Conservation (phyloP, 192 early-diverging fungal genomes). For the Borealophlyctis nickersoniae region DNA sequence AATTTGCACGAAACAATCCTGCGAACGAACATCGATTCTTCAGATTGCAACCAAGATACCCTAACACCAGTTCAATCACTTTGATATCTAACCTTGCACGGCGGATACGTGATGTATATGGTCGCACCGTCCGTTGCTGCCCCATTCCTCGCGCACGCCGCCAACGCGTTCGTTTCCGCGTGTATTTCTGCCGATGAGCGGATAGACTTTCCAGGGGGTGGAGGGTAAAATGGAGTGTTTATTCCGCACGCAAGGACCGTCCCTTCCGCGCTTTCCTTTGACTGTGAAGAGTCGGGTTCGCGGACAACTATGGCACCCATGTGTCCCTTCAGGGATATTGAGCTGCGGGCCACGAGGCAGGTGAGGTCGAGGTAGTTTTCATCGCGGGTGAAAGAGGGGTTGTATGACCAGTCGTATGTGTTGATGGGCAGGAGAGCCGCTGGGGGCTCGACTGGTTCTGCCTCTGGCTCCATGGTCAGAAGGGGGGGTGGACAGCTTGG, state of each 20-base stretch:
- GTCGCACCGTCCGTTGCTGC: constrained; percentile 7
- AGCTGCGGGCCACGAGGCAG: constrained; percentile 17
- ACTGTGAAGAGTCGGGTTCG: constrained; percentile 5
- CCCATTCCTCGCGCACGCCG: constrained; percentile 7
- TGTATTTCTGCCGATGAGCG: constrained; percentile 19
- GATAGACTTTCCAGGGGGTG: constrained; percentile 6
- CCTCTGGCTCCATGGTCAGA: not conserved
- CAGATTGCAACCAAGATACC: too few relatives aligned
- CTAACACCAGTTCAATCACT: too few relatives aligned
- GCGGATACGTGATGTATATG: constrained; percentile 24
- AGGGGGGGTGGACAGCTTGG: not conserved
- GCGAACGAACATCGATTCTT: too few relatives aligned
- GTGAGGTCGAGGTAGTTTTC: constrained; percentile 28
- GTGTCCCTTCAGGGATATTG: constrained; percentile 21
- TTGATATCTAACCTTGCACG: constrained; percentile 23
- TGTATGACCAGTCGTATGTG: constrained; percentile 17
- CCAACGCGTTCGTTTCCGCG: constrained; percentile 15
- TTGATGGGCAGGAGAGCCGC: not conserved
- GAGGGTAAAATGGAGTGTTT: constrained; percentile 26
- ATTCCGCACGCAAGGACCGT: constrained; percentile 1
- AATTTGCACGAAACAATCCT: constrained; percentile 18
- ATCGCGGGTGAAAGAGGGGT: constrained; percentile 12
- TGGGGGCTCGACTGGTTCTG: not conserved
- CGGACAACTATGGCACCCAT: constrained; percentile 20
- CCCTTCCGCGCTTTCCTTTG: not conserved